Evolutionary conservation across 2,329 filamentous ascomycete genomes (phyloP), one percentile per base, ranked within the genome.

Genomic region (Penicillium sp.): DNA sequence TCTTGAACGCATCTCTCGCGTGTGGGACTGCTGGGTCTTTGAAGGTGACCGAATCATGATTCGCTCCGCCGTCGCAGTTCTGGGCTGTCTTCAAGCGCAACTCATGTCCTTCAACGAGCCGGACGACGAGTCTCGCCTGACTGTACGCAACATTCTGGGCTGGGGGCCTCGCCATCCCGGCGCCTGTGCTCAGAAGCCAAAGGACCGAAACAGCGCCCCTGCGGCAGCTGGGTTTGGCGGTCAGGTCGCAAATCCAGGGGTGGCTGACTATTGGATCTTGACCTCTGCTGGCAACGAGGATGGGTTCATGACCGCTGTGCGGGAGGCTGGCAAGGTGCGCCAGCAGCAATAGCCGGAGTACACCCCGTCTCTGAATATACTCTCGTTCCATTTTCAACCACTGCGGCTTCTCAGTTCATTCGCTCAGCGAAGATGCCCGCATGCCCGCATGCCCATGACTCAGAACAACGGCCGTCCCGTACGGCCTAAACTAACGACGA

Each of bases 11-110:
- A 77, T 83, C 11, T 81, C 80, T 50, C 77, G 85, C 3, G 75
- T 87, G 19, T 87, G 85, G 84, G 85, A 88, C 66, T 81, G 86
- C 53, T 86, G 83, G 72, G 81, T 83, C 2, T 84, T 88, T 57
- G 85, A 88, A 69, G 84, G 84, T 33, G 85, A 88, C 60, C 74
- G 77, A 22, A 75, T 79, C 46, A 71, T 81, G 59, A 77, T 81
- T 50, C 77, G 76, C 31, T 72, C 78, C 2, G 79, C 77, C 2
- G 76, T 80, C 37, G 78, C 78, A 2, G 62, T 78, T 31, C 65
- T 81, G 5, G 78, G 79, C 22, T 73, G 75, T 57, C 69, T 81
- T 13, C 77, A 80, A 61, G 52, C 73, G 2, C 78, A 79, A 58
- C 58, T 81, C 0, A 75, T 78, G 51, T 71, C 72, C 4, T 73